Evolutionary conservation across 1,139 yeast species (phyloP).

Genomic region (Geotrichum fermentans): DNA sequence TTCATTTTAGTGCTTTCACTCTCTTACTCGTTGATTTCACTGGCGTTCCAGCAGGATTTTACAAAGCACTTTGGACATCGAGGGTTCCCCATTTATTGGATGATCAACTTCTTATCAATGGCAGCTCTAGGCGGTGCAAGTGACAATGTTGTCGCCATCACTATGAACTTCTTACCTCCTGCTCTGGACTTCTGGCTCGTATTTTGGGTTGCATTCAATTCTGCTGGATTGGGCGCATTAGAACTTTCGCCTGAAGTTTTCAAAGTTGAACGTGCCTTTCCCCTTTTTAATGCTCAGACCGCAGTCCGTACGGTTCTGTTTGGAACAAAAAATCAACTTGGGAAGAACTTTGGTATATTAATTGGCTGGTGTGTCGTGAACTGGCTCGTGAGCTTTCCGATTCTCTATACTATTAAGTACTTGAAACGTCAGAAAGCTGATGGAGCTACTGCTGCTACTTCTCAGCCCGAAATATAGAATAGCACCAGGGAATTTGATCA

Average conservation of each 20-base stretch:
- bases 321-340: conserved; percentile 52
- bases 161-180: conserved; percentile 47
- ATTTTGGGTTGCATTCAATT: conserved; percentile 54
- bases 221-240: conserved; percentile 58
- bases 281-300: conserved; percentile 56
- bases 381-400: conserved; percentile 31
- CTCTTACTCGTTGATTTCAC: conserved; percentile 53
- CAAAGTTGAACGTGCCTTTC: conserved; percentile 61
- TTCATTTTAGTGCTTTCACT: conserved; percentile 51
- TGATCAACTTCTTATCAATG: conserved; percentile 54
- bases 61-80: conserved; percentile 50
- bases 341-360: conserved; percentile 54
- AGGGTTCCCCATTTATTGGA: conserved; percentile 65
- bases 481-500: no score
- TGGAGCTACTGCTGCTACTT: conserved; percentile 15
- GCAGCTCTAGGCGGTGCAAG: conserved; percentile 60
- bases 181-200: conserved; percentile 58
- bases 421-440: conserved; percentile 6
- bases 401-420: conserved; percentile 6
- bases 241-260: conserved; percentile 51
- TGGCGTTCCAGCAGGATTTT: conserved; percentile 55
- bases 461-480: no score
- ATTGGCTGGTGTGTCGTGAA: conserved; percentile 55
- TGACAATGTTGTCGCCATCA: conserved; percentile 52
- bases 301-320: conserved; percentile 54